phyloP scores from a whole-genome alignment of 768 basidiomycete genomes.

The Russula brevipes region DNA sequence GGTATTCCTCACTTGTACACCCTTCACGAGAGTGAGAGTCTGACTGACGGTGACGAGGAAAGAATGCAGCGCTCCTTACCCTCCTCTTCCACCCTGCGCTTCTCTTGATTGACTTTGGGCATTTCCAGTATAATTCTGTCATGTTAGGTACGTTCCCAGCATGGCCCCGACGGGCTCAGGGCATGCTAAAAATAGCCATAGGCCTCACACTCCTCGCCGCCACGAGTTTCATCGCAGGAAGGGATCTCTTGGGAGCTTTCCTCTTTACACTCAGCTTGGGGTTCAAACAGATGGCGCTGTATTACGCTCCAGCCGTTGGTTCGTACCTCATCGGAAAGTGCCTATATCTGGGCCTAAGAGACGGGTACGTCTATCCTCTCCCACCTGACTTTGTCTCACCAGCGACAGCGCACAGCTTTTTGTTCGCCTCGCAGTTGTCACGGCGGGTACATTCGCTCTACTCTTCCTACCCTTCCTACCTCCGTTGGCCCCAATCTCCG shows the following conservation, averaged over 20 bases:
- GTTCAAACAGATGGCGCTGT: slow-evolving; percentile 96
- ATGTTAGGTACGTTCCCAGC: slow-evolving; percentile 65
- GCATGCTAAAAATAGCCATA: slow-evolving; percentile 27
- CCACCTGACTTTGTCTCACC: slow-evolving; percentile 2
- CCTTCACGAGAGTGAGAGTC: neutral
- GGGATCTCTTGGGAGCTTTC: slow-evolving; percentile 71
- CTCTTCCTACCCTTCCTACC: slow-evolving; percentile 80
- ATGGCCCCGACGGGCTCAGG: neutral
- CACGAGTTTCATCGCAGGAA: slow-evolving; percentile 60
- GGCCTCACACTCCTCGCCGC: slow-evolving; percentile 67
- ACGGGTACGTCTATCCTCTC: slow-evolving; percentile 53
- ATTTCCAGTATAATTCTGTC: slow-evolving; percentile 93
- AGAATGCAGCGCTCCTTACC: slow-evolving; percentile 65
- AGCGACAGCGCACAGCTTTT: slow-evolving; percentile 46
- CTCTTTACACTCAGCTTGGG: slow-evolving; percentile 80
- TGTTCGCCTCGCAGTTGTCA: slow-evolving; percentile 57
- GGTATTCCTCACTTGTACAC: slow-evolving; percentile 39
- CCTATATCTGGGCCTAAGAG: slow-evolving; percentile 61
- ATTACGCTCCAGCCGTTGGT: slow-evolving; percentile 91
- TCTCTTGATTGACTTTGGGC: slow-evolving; percentile 83
- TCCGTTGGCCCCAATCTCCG: slow-evolving; percentile 45
- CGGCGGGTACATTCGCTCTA: slow-evolving; percentile 54
- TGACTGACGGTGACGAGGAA: neutral
- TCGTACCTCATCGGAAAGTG: slow-evolving; percentile 89
- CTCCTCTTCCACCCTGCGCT: slow-evolving; percentile 81